These are phyloP conservation scores for Diaporthe ampelina DNA, from an alignment of 2,329 filamentous ascomycete genomes.

Conservation along the genomic window DNA sequence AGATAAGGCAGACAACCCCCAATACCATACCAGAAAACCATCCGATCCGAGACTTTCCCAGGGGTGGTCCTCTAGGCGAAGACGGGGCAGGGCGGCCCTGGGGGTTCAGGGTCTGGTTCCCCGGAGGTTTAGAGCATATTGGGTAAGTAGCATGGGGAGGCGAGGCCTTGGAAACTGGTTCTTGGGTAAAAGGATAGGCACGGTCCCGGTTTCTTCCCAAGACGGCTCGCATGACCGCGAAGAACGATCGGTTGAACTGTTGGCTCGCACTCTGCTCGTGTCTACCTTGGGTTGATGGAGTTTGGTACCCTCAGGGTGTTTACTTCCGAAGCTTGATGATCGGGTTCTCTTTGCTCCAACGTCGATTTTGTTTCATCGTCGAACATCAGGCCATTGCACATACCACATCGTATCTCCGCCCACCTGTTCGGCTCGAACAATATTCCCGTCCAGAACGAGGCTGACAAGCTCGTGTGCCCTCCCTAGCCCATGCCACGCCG, in stretches of 20 bases:
- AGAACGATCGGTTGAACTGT: constrained; percentile 14
- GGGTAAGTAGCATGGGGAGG: background rate
- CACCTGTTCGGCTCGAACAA: background rate
- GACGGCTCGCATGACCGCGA: background rate
- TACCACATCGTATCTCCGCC: background rate
- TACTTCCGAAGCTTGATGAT: background rate
- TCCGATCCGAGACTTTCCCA: constrained; percentile 2
- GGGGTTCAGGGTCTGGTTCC: background rate
- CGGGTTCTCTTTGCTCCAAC: background rate
- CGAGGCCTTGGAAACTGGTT: background rate
- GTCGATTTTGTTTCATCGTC: constrained; percentile 1
- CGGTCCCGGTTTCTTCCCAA: constrained; percentile 10
- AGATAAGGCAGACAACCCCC: background rate
- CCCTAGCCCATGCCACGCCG: background rate
- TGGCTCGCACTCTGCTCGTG: background rate
- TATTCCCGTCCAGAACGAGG: background rate
- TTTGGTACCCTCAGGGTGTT: constrained; percentile 10
- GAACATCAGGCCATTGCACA: background rate
- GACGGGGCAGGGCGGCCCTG: constrained; percentile 8
- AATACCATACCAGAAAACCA: background rate
- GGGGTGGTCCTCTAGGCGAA: background rate
- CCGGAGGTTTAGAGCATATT: background rate
- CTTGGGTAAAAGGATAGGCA: constrained; percentile 8
- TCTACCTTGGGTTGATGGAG: background rate
- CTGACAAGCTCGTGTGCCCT: background rate